Evolutionary conservation across 2,329 filamentous ascomycete genomes (phyloP).

Genomic region (Cercospora nicotianae): DNA sequence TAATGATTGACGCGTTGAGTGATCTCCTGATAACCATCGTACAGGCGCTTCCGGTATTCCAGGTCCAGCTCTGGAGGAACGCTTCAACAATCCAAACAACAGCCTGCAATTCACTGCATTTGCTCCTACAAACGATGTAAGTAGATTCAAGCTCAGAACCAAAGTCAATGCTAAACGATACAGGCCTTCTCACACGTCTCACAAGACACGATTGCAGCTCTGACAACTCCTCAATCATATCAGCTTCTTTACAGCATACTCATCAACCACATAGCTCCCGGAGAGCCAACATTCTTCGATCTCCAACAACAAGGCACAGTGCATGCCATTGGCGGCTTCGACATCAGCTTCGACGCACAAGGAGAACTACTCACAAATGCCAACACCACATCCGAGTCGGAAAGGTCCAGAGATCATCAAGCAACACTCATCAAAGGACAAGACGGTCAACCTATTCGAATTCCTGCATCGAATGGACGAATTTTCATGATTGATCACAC

Average conservation of each 20-base stretch:
- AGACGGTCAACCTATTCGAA: not conserved
- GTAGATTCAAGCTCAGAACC: not conserved
- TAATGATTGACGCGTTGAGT: not conserved
- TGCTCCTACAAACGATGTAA: conserved; percentile 22
- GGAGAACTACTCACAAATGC: conserved; percentile 20
- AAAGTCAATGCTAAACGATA: not conserved
- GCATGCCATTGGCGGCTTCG: conserved; percentile 16
- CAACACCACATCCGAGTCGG: not conserved
- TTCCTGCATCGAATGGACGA: conserved; percentile 21
- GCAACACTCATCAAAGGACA: conserved; percentile 13
- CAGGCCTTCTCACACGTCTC: conserved; percentile 17
- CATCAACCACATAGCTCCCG: conserved; percentile 19
- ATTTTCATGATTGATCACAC: conserved; percentile 21
- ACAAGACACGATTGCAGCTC: conserved; percentile 1
- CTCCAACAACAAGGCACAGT: not conserved
- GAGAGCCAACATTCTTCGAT: conserved; percentile 3
- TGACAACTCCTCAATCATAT: conserved; percentile 16
- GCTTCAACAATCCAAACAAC: conserved; percentile 21
- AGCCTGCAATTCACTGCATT: conserved; percentile 19
- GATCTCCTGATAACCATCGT: not conserved
- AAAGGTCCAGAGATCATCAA: conserved; percentile 7
- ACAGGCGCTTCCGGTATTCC: conserved; percentile 18
- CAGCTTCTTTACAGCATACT: conserved; percentile 19
- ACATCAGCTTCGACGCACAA: conserved; percentile 9
- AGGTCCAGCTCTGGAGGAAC: conserved; percentile 21